Conservation (phyloP, 495 filamentous ascomycete species). For the Platismatia glauca region DNA sequence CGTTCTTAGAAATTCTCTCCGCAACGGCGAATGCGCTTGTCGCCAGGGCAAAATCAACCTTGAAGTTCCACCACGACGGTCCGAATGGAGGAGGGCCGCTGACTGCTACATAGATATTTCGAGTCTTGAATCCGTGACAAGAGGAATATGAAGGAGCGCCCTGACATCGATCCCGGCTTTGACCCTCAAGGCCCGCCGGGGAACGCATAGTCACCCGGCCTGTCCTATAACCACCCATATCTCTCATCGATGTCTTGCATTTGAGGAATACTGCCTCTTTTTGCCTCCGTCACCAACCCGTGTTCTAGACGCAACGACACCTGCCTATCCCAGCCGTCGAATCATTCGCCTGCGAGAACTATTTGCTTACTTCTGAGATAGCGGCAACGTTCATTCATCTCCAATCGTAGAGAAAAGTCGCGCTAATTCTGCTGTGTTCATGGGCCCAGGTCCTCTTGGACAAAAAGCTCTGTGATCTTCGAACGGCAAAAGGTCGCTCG, state of each 20-base stretch:
- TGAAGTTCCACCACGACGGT: neutral
- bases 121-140: too few relatives aligned
- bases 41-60: neutral
- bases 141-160: neutral
- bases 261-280: neutral
- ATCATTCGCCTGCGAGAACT: neutral
- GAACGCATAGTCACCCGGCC: neutral
- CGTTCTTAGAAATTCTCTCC: neutral
- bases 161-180: neutral
- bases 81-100: too few relatives aligned
- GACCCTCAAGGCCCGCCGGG: too few relatives aligned
- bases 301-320: neutral
- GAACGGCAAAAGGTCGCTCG: neutral
- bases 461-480: neutral
- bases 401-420: neutral
- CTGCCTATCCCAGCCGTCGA: neutral
- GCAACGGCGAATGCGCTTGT: neutral
- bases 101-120: too few relatives aligned
- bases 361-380: neutral
- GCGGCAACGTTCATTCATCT: neutral
- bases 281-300: neutral
- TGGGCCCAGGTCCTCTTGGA: neutral
- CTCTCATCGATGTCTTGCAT: neutral
- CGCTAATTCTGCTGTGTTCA: neutral
- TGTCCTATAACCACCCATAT: neutral